Evolutionary conservation across 805 yeast species (phyloP).

Genomic region (Ogataea neopini): DNA sequence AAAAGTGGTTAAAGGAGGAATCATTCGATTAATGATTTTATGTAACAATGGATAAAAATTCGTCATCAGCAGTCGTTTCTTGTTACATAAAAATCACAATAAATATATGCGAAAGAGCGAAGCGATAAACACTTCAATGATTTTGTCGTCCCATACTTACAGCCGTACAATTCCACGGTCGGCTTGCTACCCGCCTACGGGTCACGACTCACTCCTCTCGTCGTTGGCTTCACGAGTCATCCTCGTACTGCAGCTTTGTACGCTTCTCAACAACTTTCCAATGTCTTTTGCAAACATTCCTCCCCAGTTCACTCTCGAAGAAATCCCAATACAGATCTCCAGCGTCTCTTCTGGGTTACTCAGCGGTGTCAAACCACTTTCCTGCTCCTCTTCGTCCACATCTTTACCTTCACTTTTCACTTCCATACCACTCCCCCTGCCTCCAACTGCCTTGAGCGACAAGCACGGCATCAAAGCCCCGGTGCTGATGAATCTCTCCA

Average conservation of each 20-base stretch:
- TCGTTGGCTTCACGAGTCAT: not conserved
- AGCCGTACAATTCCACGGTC: too few relatives aligned
- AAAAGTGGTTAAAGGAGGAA: too few relatives aligned
- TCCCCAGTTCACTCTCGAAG: not conserved
- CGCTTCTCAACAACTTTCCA: constrained; percentile 1
- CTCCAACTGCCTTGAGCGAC: not conserved
- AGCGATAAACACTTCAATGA: too few relatives aligned
- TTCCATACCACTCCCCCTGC: not conserved
- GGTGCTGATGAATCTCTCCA: constrained; percentile 6
- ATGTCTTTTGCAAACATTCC: constrained; percentile 8
- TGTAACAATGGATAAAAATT: too few relatives aligned
- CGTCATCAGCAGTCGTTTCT: too few relatives aligned
- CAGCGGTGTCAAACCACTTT: not conserved
- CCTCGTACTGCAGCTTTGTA: not conserved
- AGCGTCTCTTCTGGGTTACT: constrained; percentile 3
- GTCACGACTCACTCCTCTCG: not conserved
- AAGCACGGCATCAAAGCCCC: constrained; percentile 9
- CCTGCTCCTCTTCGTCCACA: not conserved
- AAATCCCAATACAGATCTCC: constrained; percentile 3
- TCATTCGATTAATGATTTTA: too few relatives aligned
- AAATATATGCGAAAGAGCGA: too few relatives aligned
- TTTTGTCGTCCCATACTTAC: too few relatives aligned
- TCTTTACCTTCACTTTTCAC: not conserved
- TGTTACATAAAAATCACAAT: too few relatives aligned
- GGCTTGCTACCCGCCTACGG: too few relatives aligned